Conservation (phyloP, 1,284 basidiomycete species). For the Ustilago nuda region DNA sequence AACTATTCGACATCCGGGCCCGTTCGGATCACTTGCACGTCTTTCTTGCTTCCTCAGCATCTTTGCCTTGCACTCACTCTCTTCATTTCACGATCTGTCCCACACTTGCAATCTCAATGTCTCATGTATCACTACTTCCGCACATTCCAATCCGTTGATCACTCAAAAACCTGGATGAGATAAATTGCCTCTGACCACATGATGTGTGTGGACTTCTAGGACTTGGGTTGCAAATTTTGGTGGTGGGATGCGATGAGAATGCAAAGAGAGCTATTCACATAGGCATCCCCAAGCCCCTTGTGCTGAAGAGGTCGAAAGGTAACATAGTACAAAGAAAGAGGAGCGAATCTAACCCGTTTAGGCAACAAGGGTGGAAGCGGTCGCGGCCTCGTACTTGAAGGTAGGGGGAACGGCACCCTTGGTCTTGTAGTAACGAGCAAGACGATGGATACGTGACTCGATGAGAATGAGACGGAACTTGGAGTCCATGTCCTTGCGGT, state of each 20-base stretch:
- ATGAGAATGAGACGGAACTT: slow-evolving; percentile 94
- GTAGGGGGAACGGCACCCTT: slow-evolving; percentile 96
- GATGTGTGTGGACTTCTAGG: slow-evolving; percentile 10
- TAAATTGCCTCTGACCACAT: slow-evolving; percentile 18
- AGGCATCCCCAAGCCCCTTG: slow-evolving; percentile 8
- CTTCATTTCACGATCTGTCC: slow-evolving; percentile 1
- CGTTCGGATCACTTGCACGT: neutral
- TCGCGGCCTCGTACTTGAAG: slow-evolving; percentile 76
- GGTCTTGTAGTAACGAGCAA: slow-evolving; percentile 96
- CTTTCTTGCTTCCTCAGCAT: neutral
- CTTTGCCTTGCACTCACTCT: neutral
- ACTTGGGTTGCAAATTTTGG: slow-evolving; percentile 36
- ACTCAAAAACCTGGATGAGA: neutral
- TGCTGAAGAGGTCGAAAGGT: neutral
- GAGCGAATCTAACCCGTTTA: slow-evolving; percentile 35
- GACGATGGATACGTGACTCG: slow-evolving; percentile 97
- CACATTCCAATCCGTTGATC: neutral
- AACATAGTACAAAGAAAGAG: slow-evolving; percentile 33
- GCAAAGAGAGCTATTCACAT: slow-evolving; percentile 11
- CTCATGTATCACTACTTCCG: neutral
- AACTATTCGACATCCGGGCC: neutral
- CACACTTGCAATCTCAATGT: neutral
- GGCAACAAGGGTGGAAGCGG: slow-evolving; percentile 69
- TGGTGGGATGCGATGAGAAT: slow-evolving; percentile 11
- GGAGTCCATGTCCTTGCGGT: slow-evolving; percentile 88